phyloP scores from a whole-genome alignment of 257 asterid species.

The Salvia rosmarinus region DNA sequence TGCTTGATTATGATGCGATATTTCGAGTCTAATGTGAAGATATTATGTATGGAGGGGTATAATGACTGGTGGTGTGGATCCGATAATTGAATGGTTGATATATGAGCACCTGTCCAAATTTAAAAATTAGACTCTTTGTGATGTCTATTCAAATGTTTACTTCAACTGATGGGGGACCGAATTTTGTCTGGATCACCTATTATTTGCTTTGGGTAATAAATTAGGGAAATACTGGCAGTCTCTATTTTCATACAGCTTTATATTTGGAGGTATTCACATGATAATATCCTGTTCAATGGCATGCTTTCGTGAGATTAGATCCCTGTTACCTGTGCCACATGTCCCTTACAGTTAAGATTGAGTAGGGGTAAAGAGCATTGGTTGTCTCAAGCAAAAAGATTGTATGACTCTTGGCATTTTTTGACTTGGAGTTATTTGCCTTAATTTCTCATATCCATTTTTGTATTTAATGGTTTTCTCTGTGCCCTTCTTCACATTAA shows the following conservation, averaged over 20 bases:
- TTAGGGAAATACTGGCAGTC: conserved; percentile 20
- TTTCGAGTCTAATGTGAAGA: neutral
- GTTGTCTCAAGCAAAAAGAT: neutral
- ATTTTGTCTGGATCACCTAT: conserved; percentile 37
- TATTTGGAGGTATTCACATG: conserved; percentile 30
- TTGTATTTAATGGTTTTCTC: neutral
- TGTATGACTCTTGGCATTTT: neutral
- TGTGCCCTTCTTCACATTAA: neutral
- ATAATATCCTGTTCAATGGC: conserved; percentile 1
- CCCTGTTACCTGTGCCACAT: too few species aligned
- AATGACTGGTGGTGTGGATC: conserved; percentile 27
- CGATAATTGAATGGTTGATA: conserved; percentile 36
- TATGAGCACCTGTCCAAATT: conserved; percentile 12
- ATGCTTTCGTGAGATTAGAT: conserved; percentile 11
- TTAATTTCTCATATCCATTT: neutral
- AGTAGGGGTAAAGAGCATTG: conserved; percentile 1
- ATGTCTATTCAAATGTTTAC: conserved; percentile 35
- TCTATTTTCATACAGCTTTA: conserved; percentile 13
- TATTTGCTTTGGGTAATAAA: conserved; percentile 30
- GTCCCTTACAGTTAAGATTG: conserved; percentile 7
- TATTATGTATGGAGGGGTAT: conserved; percentile 20
- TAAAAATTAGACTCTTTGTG: conserved; percentile 2
- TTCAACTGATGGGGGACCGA: conserved; percentile 41
- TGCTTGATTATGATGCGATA: conserved; percentile 15
- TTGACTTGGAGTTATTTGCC: neutral